Base-by-base conservation (phyloP, 352 stramenopile genomes). In the Phytophthora syringae region DNA sequence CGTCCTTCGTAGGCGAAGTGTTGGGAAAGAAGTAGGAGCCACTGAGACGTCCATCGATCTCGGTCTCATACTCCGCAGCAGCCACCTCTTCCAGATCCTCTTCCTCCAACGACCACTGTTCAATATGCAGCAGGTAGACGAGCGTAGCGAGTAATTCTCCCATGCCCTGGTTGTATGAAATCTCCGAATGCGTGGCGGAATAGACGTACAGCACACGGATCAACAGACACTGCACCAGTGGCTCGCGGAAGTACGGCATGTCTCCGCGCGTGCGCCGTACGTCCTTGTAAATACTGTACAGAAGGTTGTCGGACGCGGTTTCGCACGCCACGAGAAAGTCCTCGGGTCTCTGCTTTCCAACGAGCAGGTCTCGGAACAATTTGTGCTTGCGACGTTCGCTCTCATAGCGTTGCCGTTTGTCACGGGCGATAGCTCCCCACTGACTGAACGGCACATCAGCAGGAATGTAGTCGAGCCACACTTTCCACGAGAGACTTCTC, bases 121-220 rank as follows among this genome's bases (percentile, higher is more conserved):
- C 85, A 42, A 91, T 73, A 40, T 92, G 64, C 16, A 92, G 63
- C 28, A 92, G 36, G 51, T 94, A 92, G 12, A 91, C 72, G 3
- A 94, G 62, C 1, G 80, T 88, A 4, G 85, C 85, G 3, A 94
- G 67, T n/a, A 94, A 48, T 21, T 94, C 85, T 1, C 85, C 78
- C 83, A 94, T 94, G 40, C 83, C 85, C 72, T 89, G 80, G 56
- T 94, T 90, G 64, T 92, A 94, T 42, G 81, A 91, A 20, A 94
- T 74, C 43, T 86, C 77, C 5, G 81, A 73, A 36, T 94, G 83
- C 5, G 73, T 77, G 6, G 57, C 52, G 13, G 85, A 89, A 67
- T 92, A 94, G 16, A 85, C 86, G 56, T 90, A 92, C 13, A 94
- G 37, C 0, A 91, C 65, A 2, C 83, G 81, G 25, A 92, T 80